Evolutionary conservation across 1,284 basidiomycete genomes (phyloP), one percentile per base, ranked within the genome.

Genomic region (Cryptococcus sp.): DNA sequence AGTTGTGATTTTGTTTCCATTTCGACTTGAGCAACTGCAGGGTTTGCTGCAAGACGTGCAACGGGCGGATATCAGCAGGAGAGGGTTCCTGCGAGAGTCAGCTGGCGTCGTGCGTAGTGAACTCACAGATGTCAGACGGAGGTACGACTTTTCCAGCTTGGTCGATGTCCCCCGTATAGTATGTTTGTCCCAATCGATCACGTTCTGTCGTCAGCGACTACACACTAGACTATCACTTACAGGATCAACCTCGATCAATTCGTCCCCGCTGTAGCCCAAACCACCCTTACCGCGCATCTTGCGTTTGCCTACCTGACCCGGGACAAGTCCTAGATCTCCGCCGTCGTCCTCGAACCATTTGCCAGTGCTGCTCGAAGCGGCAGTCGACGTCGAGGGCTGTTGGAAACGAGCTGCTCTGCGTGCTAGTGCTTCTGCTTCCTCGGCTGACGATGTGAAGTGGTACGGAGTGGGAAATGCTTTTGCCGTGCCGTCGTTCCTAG

Each of bases 131-230:
- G 96, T 99, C 59, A 99, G 81, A 40, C 96, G 88, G 25, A 99
- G 82, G 78, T 98, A 99, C 60, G 93, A 89, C 81, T 99, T 99
- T 82, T 98, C 97, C 25, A 96, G 81, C 68, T 90, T 89, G 65
- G 84, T 84, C 52, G 85, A 90, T 25, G 89, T 93, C 54, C 96
- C 96, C 50, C 96, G 91, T 69, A 99, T 97, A 4, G 94, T 97
- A 78, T 88, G 84, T 55, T 86, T 86, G 81, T 99, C 95, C 96
- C 96, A 99, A 76, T 96, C 90, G 58, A 94, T 88, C 11, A 96
- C 93, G 70, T 95, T 94, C 93, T 94, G 71, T 10, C 1, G 3
- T 20, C 17, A 15, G 17, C 1, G 20, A 20, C 19, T 41, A n/a
- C 25, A 35, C 17, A 19, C 54, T 17, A 60, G 55, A 30, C 41